phyloP scores from a whole-genome alignment of 2,329 filamentous ascomycete genomes.

The Diaporthe amygdali region DNA sequence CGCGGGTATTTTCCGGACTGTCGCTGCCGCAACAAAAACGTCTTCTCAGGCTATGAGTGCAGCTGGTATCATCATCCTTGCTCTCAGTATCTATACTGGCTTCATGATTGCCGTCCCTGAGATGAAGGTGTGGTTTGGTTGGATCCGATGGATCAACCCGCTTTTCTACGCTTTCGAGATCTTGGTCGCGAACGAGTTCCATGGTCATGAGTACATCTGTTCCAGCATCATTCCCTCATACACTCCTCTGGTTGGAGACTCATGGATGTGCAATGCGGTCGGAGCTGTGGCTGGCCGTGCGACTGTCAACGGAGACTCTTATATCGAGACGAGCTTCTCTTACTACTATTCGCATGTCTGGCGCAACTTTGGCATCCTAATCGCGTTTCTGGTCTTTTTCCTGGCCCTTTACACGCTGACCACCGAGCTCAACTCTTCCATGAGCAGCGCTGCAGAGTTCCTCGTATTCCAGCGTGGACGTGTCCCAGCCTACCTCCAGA shows the following conservation, averaged over 20 bases:
- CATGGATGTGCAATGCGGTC: constrained; percentile 58
- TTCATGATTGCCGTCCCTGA: constrained; percentile 56
- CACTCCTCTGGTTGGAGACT: constrained; percentile 45
- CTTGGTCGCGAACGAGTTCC: constrained; percentile 76
- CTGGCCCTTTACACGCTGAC: constrained; percentile 66
- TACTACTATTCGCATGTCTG: constrained; percentile 65
- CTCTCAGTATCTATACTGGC: constrained; percentile 65
- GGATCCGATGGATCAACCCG: constrained; percentile 79
- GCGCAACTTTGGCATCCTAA: constrained; percentile 73
- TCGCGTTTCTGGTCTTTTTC: constrained; percentile 69
- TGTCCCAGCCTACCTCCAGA: constrained; percentile 48
- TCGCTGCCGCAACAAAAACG: constrained; percentile 73
- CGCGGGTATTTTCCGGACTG: constrained; percentile 77
- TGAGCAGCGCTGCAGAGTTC: constrained; percentile 68
- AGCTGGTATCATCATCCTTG: constrained; percentile 60
- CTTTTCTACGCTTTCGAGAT: constrained; percentile 77
- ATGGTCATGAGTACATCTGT: constrained; percentile 62
- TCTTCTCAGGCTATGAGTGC: constrained; percentile 62
- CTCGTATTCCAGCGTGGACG: constrained; percentile 69
- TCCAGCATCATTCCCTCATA: constrained; percentile 54
- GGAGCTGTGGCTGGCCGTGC: constrained; percentile 59
- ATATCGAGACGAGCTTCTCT: constrained; percentile 58
- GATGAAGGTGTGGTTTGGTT: constrained; percentile 76
- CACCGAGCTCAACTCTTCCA: constrained; percentile 68
- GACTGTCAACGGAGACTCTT: constrained; percentile 66